phyloP scores from a whole-genome alignment of 176 grass and related monocot genomes.

The Juncus inflexus region DNA sequence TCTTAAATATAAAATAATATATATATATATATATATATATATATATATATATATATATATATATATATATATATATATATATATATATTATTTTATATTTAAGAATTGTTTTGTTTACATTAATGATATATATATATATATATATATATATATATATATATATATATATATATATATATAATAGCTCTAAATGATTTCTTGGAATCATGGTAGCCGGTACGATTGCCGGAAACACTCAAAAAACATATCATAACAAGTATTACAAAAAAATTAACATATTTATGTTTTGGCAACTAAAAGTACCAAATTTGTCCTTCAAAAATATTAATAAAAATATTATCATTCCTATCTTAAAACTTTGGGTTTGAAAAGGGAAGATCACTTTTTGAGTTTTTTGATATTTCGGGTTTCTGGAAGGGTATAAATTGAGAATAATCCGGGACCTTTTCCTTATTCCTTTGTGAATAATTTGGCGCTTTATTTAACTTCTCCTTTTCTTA shows the following conservation, averaged over 20 bases:
- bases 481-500: slow-evolving; percentile 76
- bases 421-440: neutral
- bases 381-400: no score
- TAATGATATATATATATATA: neutral
- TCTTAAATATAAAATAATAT: neutral
- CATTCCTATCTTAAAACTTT: no score
- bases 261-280: no score
- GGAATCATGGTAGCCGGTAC: slow-evolving; percentile 82
- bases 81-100: neutral
- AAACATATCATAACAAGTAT: slow-evolving; percentile 85
- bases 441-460: slow-evolving; percentile 98
- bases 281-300: no score
- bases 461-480: slow-evolving; percentile 36
- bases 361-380: no score
- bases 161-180: slow-evolving; percentile 7
- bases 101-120: neutral
- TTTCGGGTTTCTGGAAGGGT: no score
- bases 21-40: no score
- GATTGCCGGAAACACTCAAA: slow-evolving; percentile 67
- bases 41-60: no score
- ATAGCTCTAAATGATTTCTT: slow-evolving; percentile 74
- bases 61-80: no score
- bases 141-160: no score
- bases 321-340: no score
- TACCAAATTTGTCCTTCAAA: no score